These are phyloP conservation scores for Stylosanthes scabra DNA, from an alignment of 331 rosid species.

Conservation along the genomic window DNA sequence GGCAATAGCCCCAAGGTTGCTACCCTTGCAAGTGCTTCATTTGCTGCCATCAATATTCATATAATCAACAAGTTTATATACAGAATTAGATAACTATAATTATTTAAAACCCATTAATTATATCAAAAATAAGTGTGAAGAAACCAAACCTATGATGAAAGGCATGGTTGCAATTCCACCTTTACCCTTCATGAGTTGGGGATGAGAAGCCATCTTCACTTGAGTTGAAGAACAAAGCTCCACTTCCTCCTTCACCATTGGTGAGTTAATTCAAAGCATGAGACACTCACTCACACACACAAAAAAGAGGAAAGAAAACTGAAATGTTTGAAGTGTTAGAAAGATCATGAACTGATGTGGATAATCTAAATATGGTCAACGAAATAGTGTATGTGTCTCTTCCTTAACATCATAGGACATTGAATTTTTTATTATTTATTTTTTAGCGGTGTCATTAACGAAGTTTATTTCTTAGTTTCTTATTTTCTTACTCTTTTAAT, in stretches of 20 bases:
- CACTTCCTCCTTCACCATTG: conserved; percentile 36
- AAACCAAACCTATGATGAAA: conserved; percentile 58
- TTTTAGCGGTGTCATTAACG: neutral
- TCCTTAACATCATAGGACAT: neutral
- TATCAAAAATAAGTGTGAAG: neutral
- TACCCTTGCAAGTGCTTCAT: conserved; percentile 58
- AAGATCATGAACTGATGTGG: neutral
- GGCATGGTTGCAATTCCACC: conserved; percentile 78
- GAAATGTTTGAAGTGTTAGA: neutral
- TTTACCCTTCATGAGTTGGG: conserved; percentile 33
- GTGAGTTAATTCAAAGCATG: neutral
- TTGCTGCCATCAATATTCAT: conserved; percentile 48
- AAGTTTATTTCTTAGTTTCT: too few relatives aligned
- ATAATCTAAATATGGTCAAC: too few relatives aligned
- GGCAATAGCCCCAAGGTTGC: conserved; percentile 64
- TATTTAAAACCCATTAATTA: neutral
- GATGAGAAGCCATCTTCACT: neutral
- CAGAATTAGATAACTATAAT: neutral
- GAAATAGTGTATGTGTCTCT: neutral
- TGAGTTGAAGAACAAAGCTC: conserved; percentile 20
- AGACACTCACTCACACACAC: too few relatives aligned
- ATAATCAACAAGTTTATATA: conserved; percentile 11
- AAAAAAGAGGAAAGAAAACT: neutral
- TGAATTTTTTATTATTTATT: neutral
- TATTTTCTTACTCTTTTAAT: too few relatives aligned